A percentile compares a stretch with the other conserved stretches of the same genome.
Conservation (phyloP, 345 rosid species). For the Limnanthes douglasii region DNA sequence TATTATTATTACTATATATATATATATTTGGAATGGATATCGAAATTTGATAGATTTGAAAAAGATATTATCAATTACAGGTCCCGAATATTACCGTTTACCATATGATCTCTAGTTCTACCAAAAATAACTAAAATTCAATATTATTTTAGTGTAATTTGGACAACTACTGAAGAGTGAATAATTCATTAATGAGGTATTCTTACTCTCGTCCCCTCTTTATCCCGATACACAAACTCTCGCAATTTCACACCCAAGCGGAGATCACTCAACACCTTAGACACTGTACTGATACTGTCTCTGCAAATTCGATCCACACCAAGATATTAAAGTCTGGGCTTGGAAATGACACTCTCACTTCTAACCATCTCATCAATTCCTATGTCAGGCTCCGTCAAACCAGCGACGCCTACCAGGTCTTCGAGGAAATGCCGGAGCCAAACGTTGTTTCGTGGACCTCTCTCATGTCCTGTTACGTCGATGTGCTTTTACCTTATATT, state of each 20-base stretch:
- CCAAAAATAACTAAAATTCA: no score
- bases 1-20: no score
- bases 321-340: constrained; percentile 30
- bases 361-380: constrained; percentile 34
- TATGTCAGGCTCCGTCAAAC: constrained; percentile 17
- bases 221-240: no score
- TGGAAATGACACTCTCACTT: constrained; percentile 12
- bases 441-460: constrained; percentile 72
- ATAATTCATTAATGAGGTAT: no score
- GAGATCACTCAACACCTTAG: constrained; percentile 17
- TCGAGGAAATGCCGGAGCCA: constrained; percentile 61
- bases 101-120: no score
- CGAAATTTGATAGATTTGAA: no score
- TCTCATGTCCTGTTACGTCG: constrained; percentile 36
- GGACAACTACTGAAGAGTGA: no score
- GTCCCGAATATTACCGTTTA: no score
- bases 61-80: no score
- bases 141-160: no score
- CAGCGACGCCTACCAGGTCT: constrained; percentile 22
- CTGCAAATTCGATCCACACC: constrained; percentile 16
- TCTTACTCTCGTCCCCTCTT: no score
- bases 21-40: no score
- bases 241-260: constrained; percentile 8
- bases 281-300: constrained; percentile 13
- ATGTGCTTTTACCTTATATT: constrained; percentile 11